Base-by-base conservation (phyloP, 129 eudicot genomes). In the Flaveria brownii region DNA sequence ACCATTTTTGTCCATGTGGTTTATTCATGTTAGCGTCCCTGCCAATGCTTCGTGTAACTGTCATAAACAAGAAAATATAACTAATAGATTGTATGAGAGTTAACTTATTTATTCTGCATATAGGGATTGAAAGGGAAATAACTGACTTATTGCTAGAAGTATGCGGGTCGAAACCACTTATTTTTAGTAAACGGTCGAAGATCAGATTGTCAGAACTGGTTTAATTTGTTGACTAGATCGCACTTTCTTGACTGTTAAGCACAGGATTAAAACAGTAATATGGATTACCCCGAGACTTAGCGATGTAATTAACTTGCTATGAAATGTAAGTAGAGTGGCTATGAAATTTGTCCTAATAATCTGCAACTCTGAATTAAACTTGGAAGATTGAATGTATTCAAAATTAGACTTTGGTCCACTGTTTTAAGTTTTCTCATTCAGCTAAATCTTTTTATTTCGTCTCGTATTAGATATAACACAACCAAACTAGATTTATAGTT, bases 1-100 rank as follows among this genome's bases (percentile, higher is more conserved):
- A 36, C 8, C 41, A 0, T 36, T 36, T 36, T 36, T 5, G 41
- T 36, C 41, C 41, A 36, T 5, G 41, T 36, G 33, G 33, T 70
- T 60, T 30, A 47, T 16, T 1, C 23, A 57, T 45, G 71, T 70
- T 57, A 71, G 64, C 5, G 42, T 59, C 14, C 46, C 46, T 28
- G 16, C 49, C 75, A 70, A 70, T 59, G 51, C 51, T 75, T 62
- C 63, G 42, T 71, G n/a, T 71, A 71, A 71, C 76, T 56, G 62
- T 8, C 47, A 30, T 49, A 16, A 28, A 0, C 13, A 57, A 46
- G 36, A 11, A 30, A 63, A 30, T 18, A 23, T 45, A n/a, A 43
- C 28, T 5, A 5, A 47, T 12, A 73, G 14, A 42, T 73, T 18
- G n/a, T 13, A 22, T 20, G 60, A 42, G n/a, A 33, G 52, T 15